These are phyloP conservation scores for Dendrobium nobile DNA, from an alignment of 106 monocot species.

Conservation along the genomic window DNA sequence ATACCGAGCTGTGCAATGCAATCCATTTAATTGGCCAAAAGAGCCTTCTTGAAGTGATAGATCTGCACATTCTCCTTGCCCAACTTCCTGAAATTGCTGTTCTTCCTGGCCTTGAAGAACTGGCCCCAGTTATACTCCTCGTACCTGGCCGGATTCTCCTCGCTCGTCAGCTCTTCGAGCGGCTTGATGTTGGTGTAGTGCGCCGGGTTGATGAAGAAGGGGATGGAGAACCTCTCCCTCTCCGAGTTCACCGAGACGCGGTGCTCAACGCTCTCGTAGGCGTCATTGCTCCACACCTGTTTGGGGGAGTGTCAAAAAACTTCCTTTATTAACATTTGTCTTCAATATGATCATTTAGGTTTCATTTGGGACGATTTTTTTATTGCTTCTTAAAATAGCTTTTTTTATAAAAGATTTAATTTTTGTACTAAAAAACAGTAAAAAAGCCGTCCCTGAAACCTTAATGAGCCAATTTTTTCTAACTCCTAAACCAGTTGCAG, in stretches of 20 bases:
- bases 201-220: conserved; percentile 66
- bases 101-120: conserved; percentile 32
- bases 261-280: conserved; percentile 70
- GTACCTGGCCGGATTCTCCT: conserved; percentile 38
- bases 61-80: conserved; percentile 60
- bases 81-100: conserved; percentile 53
- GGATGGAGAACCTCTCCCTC: conserved; percentile 67
- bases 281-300: conserved; percentile 74
- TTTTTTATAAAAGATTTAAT: too few relatives aligned
- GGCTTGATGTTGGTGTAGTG: conserved; percentile 34
- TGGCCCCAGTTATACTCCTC: conserved; percentile 47
- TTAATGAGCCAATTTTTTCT: too few relatives aligned
- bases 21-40: not conserved
- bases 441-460: too few relatives aligned
- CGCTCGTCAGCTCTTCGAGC: conserved; percentile 41
- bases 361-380: too few relatives aligned
- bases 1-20: not conserved
- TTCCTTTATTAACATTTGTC: too few relatives aligned
- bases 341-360: too few relatives aligned
- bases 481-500: too few relatives aligned
- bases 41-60: conserved; percentile 38
- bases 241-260: conserved; percentile 53
- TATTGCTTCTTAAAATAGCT: too few relatives aligned
- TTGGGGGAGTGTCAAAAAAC: too few relatives aligned
- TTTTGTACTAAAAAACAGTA: too few relatives aligned